Conservation (phyloP, 139 green algal species). For the Volvox africanus region DNA sequence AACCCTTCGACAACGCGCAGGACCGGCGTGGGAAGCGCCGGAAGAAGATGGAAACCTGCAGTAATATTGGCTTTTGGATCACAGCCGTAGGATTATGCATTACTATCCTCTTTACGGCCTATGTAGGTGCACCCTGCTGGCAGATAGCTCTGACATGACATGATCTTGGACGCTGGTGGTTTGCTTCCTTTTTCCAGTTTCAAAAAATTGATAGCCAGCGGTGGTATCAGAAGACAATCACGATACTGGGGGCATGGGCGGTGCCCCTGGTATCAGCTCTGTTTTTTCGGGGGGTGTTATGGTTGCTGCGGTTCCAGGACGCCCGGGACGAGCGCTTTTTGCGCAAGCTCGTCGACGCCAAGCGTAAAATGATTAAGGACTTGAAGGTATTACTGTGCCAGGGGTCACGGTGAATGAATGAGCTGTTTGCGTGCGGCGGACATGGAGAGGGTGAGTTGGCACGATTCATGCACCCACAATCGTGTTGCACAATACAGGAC, state of each 20-base stretch:
- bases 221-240: slow-evolving; percentile 23
- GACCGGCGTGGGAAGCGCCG: slow-evolving; percentile 34
- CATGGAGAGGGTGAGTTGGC: too few relatives aligned
- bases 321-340: slow-evolving; percentile 51
- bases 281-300: slow-evolving; percentile 52
- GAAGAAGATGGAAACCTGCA: slow-evolving; percentile 22
- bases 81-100: slow-evolving; percentile 8
- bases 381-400: slow-evolving; percentile 63
- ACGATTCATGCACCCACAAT: too few relatives aligned
- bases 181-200: slow-evolving; percentile 47
- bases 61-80: slow-evolving; percentile 15
- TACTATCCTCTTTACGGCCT: slow-evolving; percentile 20
- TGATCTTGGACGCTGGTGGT: too few relatives aligned
- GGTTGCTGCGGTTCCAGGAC: slow-evolving; percentile 50
- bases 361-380: slow-evolving; percentile 74
- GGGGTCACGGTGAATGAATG: too few relatives aligned
- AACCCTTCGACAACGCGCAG: neutral
- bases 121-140: neutral
- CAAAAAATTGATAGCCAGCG: slow-evolving; percentile 50
- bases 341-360: slow-evolving; percentile 53
- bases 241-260: slow-evolving; percentile 6
- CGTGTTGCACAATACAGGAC: slow-evolving; percentile 60
- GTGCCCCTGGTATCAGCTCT: slow-evolving; percentile 49
- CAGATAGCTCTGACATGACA: neutral
- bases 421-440: too few relatives aligned